phyloP scores from a whole-genome alignment of 306 rosid species.

The Lithocarpus polystachyus region DNA sequence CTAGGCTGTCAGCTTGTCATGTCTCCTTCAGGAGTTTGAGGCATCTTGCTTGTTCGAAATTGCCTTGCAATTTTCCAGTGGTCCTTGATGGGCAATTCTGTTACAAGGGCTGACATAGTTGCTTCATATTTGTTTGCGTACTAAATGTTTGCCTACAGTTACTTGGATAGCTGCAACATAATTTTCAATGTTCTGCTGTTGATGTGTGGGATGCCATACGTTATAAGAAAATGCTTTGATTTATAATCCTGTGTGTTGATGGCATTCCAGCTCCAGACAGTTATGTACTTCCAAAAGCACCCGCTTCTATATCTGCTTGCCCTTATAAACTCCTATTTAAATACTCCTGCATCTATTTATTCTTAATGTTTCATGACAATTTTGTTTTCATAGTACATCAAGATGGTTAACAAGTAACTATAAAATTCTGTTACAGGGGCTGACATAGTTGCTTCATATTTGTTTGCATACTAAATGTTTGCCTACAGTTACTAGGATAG shows the following conservation, averaged over 20 bases:
- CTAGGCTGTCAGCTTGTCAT: background rate
- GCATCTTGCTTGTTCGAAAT: background rate
- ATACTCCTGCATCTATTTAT: background rate
- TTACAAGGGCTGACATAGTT: background rate
- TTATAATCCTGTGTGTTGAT: too few relatives aligned
- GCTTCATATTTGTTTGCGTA: background rate
- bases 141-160: constrained; percentile 8
- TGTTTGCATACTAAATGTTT: constrained; percentile 9
- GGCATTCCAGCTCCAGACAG: background rate
- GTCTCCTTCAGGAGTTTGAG: background rate
- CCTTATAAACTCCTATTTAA: background rate
- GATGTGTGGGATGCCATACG: background rate
- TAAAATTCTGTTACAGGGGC: background rate
- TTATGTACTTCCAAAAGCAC: constrained; percentile 6
- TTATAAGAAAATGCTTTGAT: constrained; percentile 1
- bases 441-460: background rate
- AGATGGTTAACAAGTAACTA: background rate
- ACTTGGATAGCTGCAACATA: background rate
- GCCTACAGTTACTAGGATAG: background rate
- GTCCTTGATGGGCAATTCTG: background rate
- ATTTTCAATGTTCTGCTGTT: constrained; percentile 6
- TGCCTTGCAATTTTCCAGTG: background rate
- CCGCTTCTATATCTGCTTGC: background rate
- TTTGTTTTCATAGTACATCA: background rate
- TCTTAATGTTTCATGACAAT: background rate